phyloP scores from a whole-genome alignment of 2,329 filamentous ascomycete species.

The Fusarium bulbicola region DNA sequence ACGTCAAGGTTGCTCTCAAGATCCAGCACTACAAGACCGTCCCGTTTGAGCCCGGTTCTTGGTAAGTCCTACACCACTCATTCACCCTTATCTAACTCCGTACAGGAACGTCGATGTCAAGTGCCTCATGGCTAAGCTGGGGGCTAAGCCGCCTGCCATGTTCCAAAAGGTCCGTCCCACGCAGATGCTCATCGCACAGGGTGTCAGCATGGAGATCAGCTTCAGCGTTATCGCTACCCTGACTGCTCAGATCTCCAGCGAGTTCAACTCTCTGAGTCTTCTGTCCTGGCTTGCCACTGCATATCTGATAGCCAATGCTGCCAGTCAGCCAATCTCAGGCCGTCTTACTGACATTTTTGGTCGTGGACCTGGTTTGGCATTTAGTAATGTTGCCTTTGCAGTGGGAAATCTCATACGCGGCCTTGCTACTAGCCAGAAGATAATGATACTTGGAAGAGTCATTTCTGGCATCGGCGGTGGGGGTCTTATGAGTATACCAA shows the following conservation, averaged over 20 bases:
- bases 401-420: constrained; percentile 80
- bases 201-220: neutral
- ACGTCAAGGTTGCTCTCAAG: neutral
- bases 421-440: constrained; percentile 66
- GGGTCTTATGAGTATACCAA: constrained; percentile 73
- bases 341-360: constrained; percentile 84
- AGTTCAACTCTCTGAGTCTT: constrained; percentile 77
- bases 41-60: neutral
- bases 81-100: rapidly evolving
- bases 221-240: constrained; percentile 75
- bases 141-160: neutral
- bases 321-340: constrained; percentile 69
- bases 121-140: neutral
- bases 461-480: constrained; percentile 81
- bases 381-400: constrained; percentile 78
- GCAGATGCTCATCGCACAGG: neutral
- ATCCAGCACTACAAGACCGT: neutral
- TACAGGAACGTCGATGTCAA: neutral
- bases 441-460: constrained; percentile 77
- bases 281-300: constrained; percentile 84
- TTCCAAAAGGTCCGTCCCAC: neutral
- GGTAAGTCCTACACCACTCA: rapidly evolving
- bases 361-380: constrained; percentile 74
- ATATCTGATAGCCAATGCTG: constrained; percentile 84
- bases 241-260: constrained; percentile 78